Percentiles rank a stretch among this genome's conserved stretches.
These are phyloP conservation scores for Grammothele lineata DNA, from an alignment of 768 basidiomycete genomes.

Conservation along the genomic window DNA sequence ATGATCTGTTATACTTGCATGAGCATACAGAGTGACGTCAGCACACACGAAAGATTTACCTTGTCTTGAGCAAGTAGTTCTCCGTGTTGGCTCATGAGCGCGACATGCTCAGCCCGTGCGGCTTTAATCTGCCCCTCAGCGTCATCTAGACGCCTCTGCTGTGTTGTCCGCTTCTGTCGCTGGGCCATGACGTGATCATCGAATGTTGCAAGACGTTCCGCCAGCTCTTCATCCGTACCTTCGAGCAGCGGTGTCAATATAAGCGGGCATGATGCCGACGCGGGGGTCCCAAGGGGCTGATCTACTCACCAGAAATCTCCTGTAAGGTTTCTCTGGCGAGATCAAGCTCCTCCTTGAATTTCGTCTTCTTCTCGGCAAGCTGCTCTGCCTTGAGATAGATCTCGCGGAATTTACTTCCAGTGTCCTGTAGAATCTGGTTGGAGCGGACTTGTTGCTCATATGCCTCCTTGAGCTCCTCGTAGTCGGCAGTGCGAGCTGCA, in stretches of 20 bases:
- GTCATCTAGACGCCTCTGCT: conserved; percentile 53
- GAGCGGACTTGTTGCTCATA: conserved; percentile 62
- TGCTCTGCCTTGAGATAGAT: conserved; percentile 68
- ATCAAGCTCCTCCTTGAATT: conserved; percentile 56
- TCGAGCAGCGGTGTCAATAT: neutral
- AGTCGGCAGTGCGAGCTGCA: conserved; percentile 65
- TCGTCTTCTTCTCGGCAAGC: conserved; percentile 57
- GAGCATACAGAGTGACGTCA: too few species aligned
- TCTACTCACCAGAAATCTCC: conserved; percentile 51
- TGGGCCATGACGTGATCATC: conserved; percentile 52
- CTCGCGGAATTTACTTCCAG: conserved; percentile 82
- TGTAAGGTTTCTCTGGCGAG: conserved; percentile 61
- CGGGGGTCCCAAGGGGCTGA: too few species aligned
- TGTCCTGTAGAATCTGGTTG: conserved; percentile 80
- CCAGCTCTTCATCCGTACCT: conserved; percentile 76
- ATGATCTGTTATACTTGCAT: conserved; percentile 29
- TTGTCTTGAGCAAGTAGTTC: conserved; percentile 69
- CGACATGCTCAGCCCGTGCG: conserved; percentile 48
- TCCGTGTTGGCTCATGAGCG: conserved; percentile 59
- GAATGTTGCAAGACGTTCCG: conserved; percentile 51
- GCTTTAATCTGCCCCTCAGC: conserved; percentile 55
- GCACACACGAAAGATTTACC: too few species aligned
- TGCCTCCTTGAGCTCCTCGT: conserved; percentile 63
- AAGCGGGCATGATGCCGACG: neutral
- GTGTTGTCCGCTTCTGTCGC: conserved; percentile 42